Conservation (phyloP, 31 red algal genomes). For the Asparagopsis taxiformis region DNA sequence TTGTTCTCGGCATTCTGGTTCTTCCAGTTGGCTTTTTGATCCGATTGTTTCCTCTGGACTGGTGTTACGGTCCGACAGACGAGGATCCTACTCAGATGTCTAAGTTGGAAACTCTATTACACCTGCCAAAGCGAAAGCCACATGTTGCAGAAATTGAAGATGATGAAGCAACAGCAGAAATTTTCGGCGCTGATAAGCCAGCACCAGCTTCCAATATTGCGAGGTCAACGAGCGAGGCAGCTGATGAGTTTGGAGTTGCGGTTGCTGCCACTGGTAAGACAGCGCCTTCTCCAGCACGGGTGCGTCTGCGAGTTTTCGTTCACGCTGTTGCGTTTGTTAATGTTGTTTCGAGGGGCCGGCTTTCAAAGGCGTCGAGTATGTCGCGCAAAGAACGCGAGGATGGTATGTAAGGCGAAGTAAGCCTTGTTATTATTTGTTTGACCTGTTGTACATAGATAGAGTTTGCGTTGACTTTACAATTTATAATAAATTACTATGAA, state of each 20-base stretch:
- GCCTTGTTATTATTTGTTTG: too few species aligned
- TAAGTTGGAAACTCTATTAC: constrained; percentile 68
- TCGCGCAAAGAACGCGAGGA: too few species aligned
- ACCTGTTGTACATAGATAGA: too few species aligned
- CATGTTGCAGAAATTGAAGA: not conserved
- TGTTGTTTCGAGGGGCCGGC: constrained; percentile 57
- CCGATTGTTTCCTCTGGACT: constrained; percentile 69
- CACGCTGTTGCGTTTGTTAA: constrained; percentile 92
- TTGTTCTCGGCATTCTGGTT: constrained; percentile 54
- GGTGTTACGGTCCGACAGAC: constrained; percentile 82
- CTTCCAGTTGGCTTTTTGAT: constrained; percentile 78
- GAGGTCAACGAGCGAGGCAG: too few species aligned
- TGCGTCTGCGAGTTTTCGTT: constrained; percentile 77
- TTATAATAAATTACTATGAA: too few species aligned
- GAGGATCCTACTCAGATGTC: constrained; percentile 72
- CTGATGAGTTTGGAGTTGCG: constrained; percentile 22
- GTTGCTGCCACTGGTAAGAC: not conserved
- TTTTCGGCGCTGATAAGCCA: too few species aligned
- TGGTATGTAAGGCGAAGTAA: too few species aligned
- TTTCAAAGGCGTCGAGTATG: not conserved
- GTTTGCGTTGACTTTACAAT: too few species aligned
- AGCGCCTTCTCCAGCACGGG: constrained; percentile 16
- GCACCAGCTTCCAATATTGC: too few species aligned
- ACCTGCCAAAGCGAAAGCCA: constrained; percentile 51
- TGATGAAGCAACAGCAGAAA: too few species aligned